Conservation (phyloP, 140 eudicot species). For the Oenanthe javanica region DNA sequence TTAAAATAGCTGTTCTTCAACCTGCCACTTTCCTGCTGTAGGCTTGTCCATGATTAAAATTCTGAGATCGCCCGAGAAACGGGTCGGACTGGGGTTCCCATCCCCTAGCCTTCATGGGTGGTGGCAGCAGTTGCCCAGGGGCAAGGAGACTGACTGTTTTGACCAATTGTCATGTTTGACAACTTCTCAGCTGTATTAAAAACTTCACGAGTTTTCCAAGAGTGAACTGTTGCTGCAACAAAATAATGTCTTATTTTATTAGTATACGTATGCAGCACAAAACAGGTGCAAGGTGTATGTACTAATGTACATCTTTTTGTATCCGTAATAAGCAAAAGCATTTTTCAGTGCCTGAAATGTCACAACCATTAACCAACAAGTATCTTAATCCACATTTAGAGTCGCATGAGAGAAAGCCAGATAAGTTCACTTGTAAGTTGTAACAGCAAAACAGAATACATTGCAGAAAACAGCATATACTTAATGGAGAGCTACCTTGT, state of each 20-base stretch:
- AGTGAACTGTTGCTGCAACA: constrained; percentile 39
- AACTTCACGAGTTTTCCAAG: constrained; percentile 41
- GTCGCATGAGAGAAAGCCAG: not conserved
- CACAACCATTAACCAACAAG: not conserved
- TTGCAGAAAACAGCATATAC: not conserved
- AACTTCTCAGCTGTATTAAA: constrained; percentile 48
- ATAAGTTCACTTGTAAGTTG: not conserved
- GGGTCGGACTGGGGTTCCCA: constrained; percentile 41
- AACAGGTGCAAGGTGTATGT: not conserved
- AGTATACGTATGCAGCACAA: not conserved
- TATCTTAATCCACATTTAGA: not conserved
- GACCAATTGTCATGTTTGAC: constrained; percentile 46
- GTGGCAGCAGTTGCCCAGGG: constrained; percentile 31
- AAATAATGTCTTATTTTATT: not conserved
- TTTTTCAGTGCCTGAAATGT: too few species aligned
- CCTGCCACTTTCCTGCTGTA: constrained; percentile 53
- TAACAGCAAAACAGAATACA: not conserved
- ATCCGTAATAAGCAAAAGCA: not conserved
- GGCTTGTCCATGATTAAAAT: constrained; percentile 20
- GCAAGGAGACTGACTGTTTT: constrained; percentile 20
- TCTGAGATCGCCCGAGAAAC: constrained; percentile 48
- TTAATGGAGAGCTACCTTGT: not conserved
- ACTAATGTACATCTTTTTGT: not conserved
- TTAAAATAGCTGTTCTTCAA: constrained; percentile 13
- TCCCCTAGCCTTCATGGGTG: constrained; percentile 78